phyloP scores from a whole-genome alignment of 1,284 basidiomycete genomes.

The Cutaneotrichosporon cyanovorans region DNA sequence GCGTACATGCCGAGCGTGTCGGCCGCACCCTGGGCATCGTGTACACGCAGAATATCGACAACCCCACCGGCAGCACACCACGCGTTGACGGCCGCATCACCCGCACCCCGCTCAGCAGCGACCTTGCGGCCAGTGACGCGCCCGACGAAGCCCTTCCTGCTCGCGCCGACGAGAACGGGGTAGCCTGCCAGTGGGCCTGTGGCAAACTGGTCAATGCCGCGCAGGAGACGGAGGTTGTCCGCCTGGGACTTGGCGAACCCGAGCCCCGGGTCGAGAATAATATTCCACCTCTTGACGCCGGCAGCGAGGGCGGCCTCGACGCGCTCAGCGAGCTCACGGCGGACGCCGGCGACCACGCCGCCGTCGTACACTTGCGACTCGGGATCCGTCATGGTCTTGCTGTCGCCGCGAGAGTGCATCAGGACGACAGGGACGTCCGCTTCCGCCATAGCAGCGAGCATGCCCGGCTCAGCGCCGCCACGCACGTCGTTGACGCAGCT shows the following conservation, averaged over 20 bases:
- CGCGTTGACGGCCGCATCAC: conserved; percentile 71
- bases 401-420: conserved; percentile 89
- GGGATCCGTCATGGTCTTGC: conserved; percentile 50
- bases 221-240: conserved; percentile 66
- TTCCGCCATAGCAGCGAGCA: conserved; percentile 61
- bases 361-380: conserved; percentile 61
- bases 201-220: conserved; percentile 52
- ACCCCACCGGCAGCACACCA: conserved; percentile 69
- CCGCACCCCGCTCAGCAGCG: conserved; percentile 63
- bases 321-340: conserved; percentile 63
- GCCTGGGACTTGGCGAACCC: conserved; percentile 86
- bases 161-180: conserved; percentile 69
- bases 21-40: conserved; percentile 65
- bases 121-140: conserved; percentile 47
- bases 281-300: conserved; percentile 79
- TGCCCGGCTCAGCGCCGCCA: conserved; percentile 56
- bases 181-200: conserved; percentile 43
- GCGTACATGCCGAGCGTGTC: conserved; percentile 55
- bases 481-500: conserved; percentile 93
- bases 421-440: conserved; percentile 63
- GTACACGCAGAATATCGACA: conserved; percentile 66
- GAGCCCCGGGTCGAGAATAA: conserved; percentile 86
- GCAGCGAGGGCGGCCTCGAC: conserved; percentile 64
- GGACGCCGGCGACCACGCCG: conserved; percentile 63
- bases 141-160: conserved; percentile 77